Evolutionary conservation across 306 rosid species (phyloP).

Genomic region (Dryas alaskensis): DNA sequence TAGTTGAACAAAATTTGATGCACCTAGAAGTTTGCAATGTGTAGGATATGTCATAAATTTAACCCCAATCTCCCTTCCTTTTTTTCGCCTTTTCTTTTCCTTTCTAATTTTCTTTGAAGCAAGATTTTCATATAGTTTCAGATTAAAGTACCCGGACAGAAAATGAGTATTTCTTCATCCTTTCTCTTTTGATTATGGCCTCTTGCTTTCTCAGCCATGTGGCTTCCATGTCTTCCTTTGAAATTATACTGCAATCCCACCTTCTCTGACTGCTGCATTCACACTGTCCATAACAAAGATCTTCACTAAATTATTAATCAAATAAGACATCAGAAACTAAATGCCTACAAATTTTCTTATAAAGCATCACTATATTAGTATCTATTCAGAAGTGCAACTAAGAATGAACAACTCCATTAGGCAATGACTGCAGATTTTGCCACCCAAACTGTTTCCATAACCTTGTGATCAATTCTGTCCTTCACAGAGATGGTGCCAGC

Average conservation of each 20-base stretch:
- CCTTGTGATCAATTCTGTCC: not conserved
- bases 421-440: not conserved
- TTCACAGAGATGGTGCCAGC: not conserved
- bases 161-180: constrained; percentile 77
- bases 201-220: constrained; percentile 61
- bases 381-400: not conserved
- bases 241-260: constrained; percentile 61
- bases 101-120: not conserved
- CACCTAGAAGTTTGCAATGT: not conserved
- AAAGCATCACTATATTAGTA: not conserved
- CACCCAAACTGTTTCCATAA: not conserved
- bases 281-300: constrained; percentile 39
- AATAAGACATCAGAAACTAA: not conserved
- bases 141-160: constrained; percentile 61
- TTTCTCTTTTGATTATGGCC: constrained; percentile 63
- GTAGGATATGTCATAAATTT: too few relatives aligned
- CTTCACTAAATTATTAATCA: constrained; percentile 16
- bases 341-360: not conserved
- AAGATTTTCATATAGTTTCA: not conserved
- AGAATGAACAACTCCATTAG: not conserved
- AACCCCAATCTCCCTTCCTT: too few relatives aligned
- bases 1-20: too few relatives aligned
- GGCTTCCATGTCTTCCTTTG: constrained; percentile 58
- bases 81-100: too few relatives aligned
- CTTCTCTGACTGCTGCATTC: constrained; percentile 44